Percentiles rank a stretch among this genome's conserved stretches.
Conservation (phyloP, 139 green algal genomes). For the Micractinium conductrix region DNA sequence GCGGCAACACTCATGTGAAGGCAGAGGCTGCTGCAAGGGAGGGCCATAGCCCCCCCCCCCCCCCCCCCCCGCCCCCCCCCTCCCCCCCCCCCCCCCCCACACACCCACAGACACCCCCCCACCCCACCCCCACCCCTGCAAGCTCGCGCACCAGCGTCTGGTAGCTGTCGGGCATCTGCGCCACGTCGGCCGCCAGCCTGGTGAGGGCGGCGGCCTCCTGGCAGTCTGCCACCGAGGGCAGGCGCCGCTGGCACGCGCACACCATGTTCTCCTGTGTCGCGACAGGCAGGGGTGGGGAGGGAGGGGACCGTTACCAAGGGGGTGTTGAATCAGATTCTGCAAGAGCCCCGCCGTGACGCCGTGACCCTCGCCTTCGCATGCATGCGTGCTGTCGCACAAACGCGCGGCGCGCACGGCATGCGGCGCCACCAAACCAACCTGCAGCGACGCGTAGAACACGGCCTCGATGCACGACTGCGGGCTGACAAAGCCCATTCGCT, state of each 20-base stretch:
- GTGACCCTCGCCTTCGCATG: too few relatives aligned
- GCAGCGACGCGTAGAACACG: slow-evolving; percentile 7
- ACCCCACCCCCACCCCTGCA: neutral
- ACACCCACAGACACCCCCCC: neutral
- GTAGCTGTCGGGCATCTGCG: slow-evolving; percentile 10
- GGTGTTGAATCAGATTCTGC: too few relatives aligned
- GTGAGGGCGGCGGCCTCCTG: slow-evolving; percentile 12
- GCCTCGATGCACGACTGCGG: neutral
- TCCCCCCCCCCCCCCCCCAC: neutral
- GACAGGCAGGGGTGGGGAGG: neutral
- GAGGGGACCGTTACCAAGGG: too few relatives aligned
- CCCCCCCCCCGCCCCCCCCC: neutral
- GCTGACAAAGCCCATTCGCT: slow-evolving; percentile 10
- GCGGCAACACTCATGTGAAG: too few relatives aligned
- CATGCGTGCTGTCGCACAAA: neutral
- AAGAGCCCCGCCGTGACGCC: too few relatives aligned
- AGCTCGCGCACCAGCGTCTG: slow-evolving; percentile 8
- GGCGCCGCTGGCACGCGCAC: neutral
- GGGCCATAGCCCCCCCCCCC: too few relatives aligned
- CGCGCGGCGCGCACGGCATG: neutral
- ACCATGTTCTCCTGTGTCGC: slow-evolving; percentile 18
- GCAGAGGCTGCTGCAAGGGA: too few relatives aligned
- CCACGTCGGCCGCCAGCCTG: slow-evolving; percentile 13
- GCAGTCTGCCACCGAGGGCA: slow-evolving; percentile 11
- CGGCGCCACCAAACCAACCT: neutral